Evolutionary conservation across 1,139 yeast species (phyloP).

Genomic region (Komagataea norvegica): DNA sequence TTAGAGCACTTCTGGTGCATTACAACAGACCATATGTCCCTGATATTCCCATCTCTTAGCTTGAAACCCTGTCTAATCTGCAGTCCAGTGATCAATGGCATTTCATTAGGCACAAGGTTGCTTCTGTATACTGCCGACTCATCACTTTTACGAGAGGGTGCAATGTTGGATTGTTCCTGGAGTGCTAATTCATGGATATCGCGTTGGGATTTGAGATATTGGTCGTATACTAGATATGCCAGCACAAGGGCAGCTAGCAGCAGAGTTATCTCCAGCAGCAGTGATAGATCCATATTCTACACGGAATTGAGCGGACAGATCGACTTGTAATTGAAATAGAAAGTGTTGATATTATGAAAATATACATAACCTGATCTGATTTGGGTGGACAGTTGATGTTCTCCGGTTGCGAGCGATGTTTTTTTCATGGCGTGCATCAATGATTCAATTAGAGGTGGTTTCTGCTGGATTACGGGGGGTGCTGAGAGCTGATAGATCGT

Average conservation of each 20-base stretch:
- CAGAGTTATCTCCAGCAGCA: not conserved
- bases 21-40: conserved; percentile 56
- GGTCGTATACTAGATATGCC: conserved; percentile 14
- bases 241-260: not conserved
- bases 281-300: not conserved
- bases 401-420: no score
- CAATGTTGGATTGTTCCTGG: conserved; percentile 51
- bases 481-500: no score
- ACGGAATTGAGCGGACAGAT: no score
- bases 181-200: conserved; percentile 59
- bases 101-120: conserved; percentile 55
- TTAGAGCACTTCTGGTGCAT: conserved; percentile 27
- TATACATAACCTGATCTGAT: no score
- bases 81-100: conserved; percentile 61
- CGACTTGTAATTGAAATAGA: no score
- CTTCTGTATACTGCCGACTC: conserved; percentile 68
- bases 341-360: no score
- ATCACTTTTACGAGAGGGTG: conserved; percentile 48
- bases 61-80: conserved; percentile 59
- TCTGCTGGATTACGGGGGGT: no score
- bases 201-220: conserved; percentile 33
- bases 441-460: no score
- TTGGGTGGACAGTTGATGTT: no score
- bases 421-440: no score
- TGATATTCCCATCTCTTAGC: conserved; percentile 61